Evolutionary conservation across 306 rosid species (phyloP).

Genomic region (Cucurbita maxima): DNA sequence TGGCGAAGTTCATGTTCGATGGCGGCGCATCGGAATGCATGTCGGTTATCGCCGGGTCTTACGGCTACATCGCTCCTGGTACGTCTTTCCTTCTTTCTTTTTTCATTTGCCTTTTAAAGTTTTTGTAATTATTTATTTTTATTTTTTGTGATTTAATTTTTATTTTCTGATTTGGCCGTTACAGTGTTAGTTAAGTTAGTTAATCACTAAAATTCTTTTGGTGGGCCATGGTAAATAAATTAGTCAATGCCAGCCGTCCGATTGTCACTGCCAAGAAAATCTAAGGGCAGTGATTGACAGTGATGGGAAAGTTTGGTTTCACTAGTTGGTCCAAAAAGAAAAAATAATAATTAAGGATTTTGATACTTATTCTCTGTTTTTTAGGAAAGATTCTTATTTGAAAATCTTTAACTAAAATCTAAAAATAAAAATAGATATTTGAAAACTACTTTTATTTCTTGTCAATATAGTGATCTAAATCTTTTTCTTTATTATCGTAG

Average conservation of each 20-base stretch:
- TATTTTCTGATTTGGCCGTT: background rate
- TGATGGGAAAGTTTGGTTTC: background rate
- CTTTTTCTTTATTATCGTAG: slow-evolving; percentile 15
- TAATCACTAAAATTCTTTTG: background rate
- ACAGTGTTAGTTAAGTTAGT: background rate
- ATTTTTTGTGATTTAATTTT: background rate
- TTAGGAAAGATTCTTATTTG: background rate
- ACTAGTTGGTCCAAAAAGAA: background rate
- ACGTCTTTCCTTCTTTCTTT: background rate
- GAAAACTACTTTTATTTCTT: background rate
- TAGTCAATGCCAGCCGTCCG: background rate
- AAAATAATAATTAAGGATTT: too few species aligned
- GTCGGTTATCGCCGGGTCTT: slow-evolving; percentile 86
- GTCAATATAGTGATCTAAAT: background rate
- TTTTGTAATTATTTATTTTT: background rate
- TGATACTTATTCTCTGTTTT: too few species aligned
- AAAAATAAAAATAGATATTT: background rate
- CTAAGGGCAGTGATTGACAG: slow-evolving; percentile 3
- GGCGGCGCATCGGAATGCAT: slow-evolving; percentile 68
- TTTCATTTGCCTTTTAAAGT: background rate
- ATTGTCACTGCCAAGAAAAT: background rate
- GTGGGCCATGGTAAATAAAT: background rate
- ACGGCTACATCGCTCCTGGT: slow-evolving; percentile 96
- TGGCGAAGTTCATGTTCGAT: slow-evolving; percentile 66
- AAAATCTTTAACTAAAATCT: background rate